Evolutionary conservation across 306 rosid genomes (phyloP).

Genomic region (Cucumis sativus): DNA sequence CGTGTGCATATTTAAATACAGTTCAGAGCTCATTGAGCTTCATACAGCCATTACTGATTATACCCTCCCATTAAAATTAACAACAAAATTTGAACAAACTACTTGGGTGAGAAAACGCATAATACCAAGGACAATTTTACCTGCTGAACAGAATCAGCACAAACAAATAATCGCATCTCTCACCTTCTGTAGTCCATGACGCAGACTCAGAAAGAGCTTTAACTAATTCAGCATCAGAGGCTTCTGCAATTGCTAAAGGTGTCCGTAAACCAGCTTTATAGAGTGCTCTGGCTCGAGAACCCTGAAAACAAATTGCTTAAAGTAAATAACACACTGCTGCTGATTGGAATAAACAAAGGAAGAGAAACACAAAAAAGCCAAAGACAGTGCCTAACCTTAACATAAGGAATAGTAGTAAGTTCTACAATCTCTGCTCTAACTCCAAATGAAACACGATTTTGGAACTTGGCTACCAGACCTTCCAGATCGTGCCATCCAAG

Average conservation of each 20-base stretch:
- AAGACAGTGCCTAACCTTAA: conserved; percentile 53
- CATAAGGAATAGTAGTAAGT: conserved; percentile 82
- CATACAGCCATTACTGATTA: neutral
- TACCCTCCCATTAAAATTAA: neutral
- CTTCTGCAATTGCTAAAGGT: conserved; percentile 91
- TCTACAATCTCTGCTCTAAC: conserved; percentile 92
- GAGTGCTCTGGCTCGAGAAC: conserved; percentile 97
- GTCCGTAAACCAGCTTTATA: conserved; percentile 90
- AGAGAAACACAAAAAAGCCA: neutral
- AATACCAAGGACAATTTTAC: neutral
- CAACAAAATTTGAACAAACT: neutral
- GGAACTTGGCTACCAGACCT: conserved; percentile 84
- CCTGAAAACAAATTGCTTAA: conserved; percentile 25
- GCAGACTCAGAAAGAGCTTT: conserved; percentile 83
- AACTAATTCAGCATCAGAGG: conserved; percentile 67
- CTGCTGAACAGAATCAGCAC: conserved; percentile 3
- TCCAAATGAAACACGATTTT: conserved; percentile 92
- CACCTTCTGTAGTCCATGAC: conserved; percentile 84
- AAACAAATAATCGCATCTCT: conserved; percentile 4
- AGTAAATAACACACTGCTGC: conserved; percentile 18
- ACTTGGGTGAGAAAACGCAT: neutral
- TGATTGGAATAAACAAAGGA: neutral
- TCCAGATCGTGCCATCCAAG: conserved; percentile 94
- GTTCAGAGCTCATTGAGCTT: neutral
- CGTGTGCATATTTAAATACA: neutral